phyloP scores from a whole-genome alignment of 2,329 filamentous ascomycete genomes.

The Pseudogymnoascus sp. region DNA sequence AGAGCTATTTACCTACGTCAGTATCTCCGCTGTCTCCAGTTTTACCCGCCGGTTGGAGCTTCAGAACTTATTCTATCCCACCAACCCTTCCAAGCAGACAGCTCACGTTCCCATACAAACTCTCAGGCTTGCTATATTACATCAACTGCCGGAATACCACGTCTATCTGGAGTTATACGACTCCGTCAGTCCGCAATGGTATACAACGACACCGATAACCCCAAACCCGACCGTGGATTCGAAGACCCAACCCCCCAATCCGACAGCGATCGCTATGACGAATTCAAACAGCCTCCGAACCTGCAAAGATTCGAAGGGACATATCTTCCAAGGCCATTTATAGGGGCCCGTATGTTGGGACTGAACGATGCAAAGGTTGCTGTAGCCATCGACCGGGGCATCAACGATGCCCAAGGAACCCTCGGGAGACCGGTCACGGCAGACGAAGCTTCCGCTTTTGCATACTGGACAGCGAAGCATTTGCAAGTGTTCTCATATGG shows the following conservation, averaged over 20 bases:
- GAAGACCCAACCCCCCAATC: constrained; percentile 1
- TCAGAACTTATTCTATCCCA: constrained; percentile 6
- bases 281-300: not conserved
- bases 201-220: not conserved
- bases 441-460: constrained; percentile 24
- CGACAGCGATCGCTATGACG: constrained; percentile 1
- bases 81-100: not conserved
- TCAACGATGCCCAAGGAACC: constrained; percentile 7
- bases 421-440: constrained; percentile 19
- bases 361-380: constrained; percentile 15
- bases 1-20: not conserved
- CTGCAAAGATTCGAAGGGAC: constrained; percentile 14
- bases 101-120: not conserved
- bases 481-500: constrained; percentile 23
- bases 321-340: constrained; percentile 21
- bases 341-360: constrained; percentile 21
- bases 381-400: constrained; percentile 6
- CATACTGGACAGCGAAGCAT: constrained; percentile 23
- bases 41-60: constrained; percentile 3
- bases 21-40: not conserved
- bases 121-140: not conserved
- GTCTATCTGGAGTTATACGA: not conserved
- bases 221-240: constrained; percentile 5
- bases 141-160: not conserved
- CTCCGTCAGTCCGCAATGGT: constrained; percentile 5